Base-by-base conservation (phyloP, 495 filamentous ascomycete genomes). In the Hypoxylon lienhwacheense region DNA sequence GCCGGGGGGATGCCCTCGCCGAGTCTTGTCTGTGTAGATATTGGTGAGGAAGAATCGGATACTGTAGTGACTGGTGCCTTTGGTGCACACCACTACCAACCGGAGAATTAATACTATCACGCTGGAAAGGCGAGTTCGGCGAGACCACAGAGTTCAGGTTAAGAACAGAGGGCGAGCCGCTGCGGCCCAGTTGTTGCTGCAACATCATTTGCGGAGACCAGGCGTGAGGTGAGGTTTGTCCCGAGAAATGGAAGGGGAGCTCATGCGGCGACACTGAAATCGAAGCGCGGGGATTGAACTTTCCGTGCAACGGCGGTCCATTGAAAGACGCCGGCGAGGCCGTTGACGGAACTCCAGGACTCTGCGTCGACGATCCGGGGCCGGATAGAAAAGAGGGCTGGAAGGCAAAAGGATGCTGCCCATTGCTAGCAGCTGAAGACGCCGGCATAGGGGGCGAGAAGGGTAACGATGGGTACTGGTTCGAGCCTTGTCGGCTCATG, bases 381-480 rank as follows among this genome's bases (percentile, higher is more conserved):
- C 74, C 63, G 64, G 69, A 74, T 39, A 81, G 72, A 40, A 85
- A 81, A 7, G 77, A 74, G 6, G 77, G 74, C 5, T 75, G 77
- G 55, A 87, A 83, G 5, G 84, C 77, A 32, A 84, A 82, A 15
- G 80, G 77, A n/a, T 80, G 73, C 6, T 75, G 70, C 7, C 77
- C 71, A 47, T 80, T 85, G 55, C 84, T 84, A 15, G 78, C 79
- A 16, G 78, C 84, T 17, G 85, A 85, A 14, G 79, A 76, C 1
- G 86, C 79, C 20, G 85, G 86, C 5, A 86, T 48, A 17, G 86
- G 83, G 25, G 90, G 90, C 10, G 90, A 93, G 62, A 89, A 86
- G 7, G 89, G 81, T 16, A 85, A 66, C 28, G 74, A 63, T 8
- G 81, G 82, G 54, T 82, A 83, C 41, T 85, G 85, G 5, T 70